Percentiles rank a stretch among this genome's conserved stretches.
These are phyloP conservation scores for Jatropha podagrica DNA, from an alignment of 441 rosid species.

Conservation along the genomic window DNA sequence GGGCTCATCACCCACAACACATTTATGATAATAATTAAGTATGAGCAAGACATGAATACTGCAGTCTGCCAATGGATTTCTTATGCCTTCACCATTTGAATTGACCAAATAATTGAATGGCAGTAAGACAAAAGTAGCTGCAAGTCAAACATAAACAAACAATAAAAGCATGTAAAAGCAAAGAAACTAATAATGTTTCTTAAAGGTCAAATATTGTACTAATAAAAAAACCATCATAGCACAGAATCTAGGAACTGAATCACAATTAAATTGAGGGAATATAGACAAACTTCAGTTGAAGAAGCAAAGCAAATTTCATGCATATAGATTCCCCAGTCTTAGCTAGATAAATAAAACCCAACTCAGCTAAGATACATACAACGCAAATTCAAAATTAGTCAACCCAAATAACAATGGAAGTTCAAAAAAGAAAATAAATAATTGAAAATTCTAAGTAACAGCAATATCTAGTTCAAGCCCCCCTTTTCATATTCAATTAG, in stretches of 20 bases:
- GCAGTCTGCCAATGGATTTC: conserved; percentile 66
- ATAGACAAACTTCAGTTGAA: conserved; percentile 1
- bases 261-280: neutral
- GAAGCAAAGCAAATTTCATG: neutral
- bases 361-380: neutral
- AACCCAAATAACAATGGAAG: conserved; percentile 4
- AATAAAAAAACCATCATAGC: neutral
- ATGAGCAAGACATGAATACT: conserved; percentile 88
- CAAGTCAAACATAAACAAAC: conserved; percentile 41
- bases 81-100: conserved; percentile 60
- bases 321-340: neutral
- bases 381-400: neutral
- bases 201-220: neutral
- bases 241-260: neutral
- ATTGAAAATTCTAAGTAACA: neutral
- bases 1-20: conserved; percentile 54
- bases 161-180: neutral
- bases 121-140: conserved; percentile 84
- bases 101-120: conserved; percentile 86
- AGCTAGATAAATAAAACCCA: neutral
- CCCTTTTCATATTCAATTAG: neutral
- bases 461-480: neutral
- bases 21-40: conserved; percentile 82
- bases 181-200: neutral
- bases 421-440: neutral